Base-by-base conservation (phyloP, 129 eudicot genomes). In the Apium graveolens region DNA sequence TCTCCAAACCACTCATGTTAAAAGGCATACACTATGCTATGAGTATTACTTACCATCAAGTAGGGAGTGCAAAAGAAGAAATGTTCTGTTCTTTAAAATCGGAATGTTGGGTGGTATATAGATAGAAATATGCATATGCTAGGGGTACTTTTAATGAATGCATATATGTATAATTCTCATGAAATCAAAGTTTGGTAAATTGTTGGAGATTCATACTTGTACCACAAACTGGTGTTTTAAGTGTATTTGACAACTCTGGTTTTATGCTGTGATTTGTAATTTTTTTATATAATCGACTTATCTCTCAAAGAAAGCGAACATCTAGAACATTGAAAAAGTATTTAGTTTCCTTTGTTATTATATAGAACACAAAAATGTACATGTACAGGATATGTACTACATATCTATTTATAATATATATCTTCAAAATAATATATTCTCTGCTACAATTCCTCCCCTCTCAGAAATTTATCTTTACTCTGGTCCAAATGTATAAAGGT, bases 401-500 rank as follows among this genome's bases (percentile, higher is more conserved):
- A 48, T 48, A 20, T 16, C 2, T 13, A 11, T 48, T 48, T 20
- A 7, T 53, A 53, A 5, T 21, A 53, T 53, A 53, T 20, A 20
- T 53, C 11, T 53, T 53, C 5, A 27, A 0, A 55, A 21, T 55
- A 55, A 55, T 24, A 72, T 14, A 24, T 71, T 5, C 17, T 70
- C 2, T 20, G 45, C 20, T 35, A 16, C 12, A 1, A 18, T 38
- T 17, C 48, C 51, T 38, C 1, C 39, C 26, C 11, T 3, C 43
- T 70, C 12, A 70, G 26, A 37, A 37, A 44, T 76, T 55, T 74
- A 2, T 74, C 41, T 38, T 74, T 4, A 62, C 29, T 34, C 46
- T 82, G 38, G 20, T 82, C 27, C 78, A 74, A 37, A 32, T 39
- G 18, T 65, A 62, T 78, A 66, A 31, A 95, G 99, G 97, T 90